Evolutionary conservation across 495 filamentous ascomycete genomes (phyloP).

Genomic region (Trichocladium antarcticum): DNA sequence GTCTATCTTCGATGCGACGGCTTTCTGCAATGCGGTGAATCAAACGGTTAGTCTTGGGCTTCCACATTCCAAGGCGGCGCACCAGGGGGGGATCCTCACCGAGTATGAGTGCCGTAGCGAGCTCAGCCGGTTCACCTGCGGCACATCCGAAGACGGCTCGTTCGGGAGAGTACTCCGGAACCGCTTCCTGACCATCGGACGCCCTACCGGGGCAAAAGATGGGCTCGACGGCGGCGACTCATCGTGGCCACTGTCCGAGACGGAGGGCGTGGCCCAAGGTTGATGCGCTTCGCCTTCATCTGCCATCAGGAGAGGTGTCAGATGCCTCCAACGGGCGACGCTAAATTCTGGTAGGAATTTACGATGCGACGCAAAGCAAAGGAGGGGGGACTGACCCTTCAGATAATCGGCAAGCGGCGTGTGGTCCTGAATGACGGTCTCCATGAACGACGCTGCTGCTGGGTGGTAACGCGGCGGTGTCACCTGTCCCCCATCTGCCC

Average conservation of each 20-base stretch:
- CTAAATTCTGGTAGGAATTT: not conserved
- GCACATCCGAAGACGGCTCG: constrained; percentile 47
- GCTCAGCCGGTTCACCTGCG: constrained; percentile 25
- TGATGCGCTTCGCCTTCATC: constrained; percentile 34
- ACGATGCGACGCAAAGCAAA: not conserved
- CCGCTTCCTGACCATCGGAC: constrained; percentile 53
- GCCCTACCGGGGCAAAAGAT: constrained; percentile 66
- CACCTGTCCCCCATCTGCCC: constrained; percentile 27
- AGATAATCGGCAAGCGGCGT: constrained; percentile 89
- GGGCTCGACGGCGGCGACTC: constrained; percentile 39
- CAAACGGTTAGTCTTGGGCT: not conserved
- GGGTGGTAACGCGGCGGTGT: constrained; percentile 22
- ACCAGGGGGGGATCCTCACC: constrained; percentile 5
- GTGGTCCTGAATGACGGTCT: constrained; percentile 80
- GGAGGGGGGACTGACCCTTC: constrained; percentile 53
- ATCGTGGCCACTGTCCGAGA: constrained; percentile 35
- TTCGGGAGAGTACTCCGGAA: constrained; percentile 55
- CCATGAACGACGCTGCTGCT: constrained; percentile 51
- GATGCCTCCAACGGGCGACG: constrained; percentile 2
- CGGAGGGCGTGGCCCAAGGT: constrained; percentile 30
- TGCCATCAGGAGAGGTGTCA: constrained; percentile 13
- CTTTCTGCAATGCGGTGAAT: constrained; percentile 21
- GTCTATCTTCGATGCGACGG: constrained; percentile 65
- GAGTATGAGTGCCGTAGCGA: constrained; percentile 29
- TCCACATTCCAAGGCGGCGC: not conserved